phyloP scores from a whole-genome alignment of 208 protist genomes.

The Endotrypanum monterogeii region DNA sequence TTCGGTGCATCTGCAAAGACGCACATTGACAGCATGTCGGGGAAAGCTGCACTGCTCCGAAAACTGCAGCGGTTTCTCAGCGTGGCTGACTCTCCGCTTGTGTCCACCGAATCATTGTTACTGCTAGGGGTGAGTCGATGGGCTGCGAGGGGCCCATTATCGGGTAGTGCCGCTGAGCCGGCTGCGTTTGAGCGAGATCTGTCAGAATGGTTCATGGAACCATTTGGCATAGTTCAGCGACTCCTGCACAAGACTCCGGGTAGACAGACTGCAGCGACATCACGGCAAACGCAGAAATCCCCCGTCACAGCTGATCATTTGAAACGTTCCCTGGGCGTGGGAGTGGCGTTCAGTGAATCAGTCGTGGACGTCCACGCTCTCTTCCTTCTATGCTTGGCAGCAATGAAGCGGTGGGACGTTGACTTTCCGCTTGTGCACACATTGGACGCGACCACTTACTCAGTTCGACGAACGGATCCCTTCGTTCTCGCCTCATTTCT shows the following conservation, averaged over 20 bases:
- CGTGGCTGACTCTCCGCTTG: conserved; percentile 26
- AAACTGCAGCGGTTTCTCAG: conserved; percentile 9
- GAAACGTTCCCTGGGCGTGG: neutral
- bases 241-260: neutral
- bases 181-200: conserved; percentile 6
- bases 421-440: conserved; percentile 18
- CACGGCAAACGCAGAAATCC: neutral
- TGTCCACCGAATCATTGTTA: conserved; percentile 26
- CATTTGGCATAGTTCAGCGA: conserved; percentile 11
- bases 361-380: conserved; percentile 25
- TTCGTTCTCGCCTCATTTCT: conserved; percentile 56
- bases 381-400: conserved; percentile 30
- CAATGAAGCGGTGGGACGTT: conserved; percentile 37
- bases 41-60: neutral
- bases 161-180: neutral
- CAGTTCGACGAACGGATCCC: conserved; percentile 48
- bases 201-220: conserved; percentile 20
- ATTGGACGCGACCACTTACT: conserved; percentile 36
- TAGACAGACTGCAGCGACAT: neutral
- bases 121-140: conserved; percentile 25
- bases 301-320: too few species aligned
- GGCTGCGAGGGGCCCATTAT: conserved; percentile 13
- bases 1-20: neutral
- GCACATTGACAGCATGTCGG: neutral
- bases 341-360: neutral